Evolutionary conservation across 75 land plant species (phyloP).

Genomic region (Picea glauca): DNA sequence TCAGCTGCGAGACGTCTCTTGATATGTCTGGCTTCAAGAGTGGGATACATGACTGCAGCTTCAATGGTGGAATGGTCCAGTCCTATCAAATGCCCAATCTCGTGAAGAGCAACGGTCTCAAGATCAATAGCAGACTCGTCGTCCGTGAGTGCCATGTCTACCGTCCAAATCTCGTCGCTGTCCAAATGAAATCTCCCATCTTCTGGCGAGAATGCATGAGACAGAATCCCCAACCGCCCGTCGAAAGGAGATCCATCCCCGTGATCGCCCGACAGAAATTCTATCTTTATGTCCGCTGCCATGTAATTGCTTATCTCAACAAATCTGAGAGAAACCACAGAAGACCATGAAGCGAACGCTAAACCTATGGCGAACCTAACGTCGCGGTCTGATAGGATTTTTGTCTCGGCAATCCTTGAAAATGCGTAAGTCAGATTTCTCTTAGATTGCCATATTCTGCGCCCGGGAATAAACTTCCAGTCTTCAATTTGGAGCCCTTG

Average conservation of each 20-base stretch:
- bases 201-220: slow-evolving; percentile 30
- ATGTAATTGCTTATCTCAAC: not conserved
- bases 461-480: not conserved
- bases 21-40: not conserved
- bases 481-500: no score
- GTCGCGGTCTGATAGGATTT: not conserved
- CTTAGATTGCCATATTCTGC: not conserved
- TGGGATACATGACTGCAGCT: slow-evolving; percentile 39
- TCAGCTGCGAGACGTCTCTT: not conserved
- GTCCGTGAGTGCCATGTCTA: not conserved
- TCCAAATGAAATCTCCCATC: slow-evolving; percentile 34
- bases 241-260: slow-evolving; percentile 36
- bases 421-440: slow-evolving; percentile 20
- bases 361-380: not conserved
- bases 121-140: slow-evolving; percentile 14
- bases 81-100: slow-evolving; percentile 49
- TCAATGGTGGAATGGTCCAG: slow-evolving; percentile 28
- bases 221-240: slow-evolving; percentile 25
- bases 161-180: slow-evolving; percentile 22
- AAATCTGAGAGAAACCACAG: slow-evolving; percentile 19
- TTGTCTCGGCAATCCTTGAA: not conserved
- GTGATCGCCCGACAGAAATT: slow-evolving; percentile 16
- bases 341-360: slow-evolving; percentile 25
- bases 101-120: slow-evolving; percentile 36
- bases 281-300: slow-evolving; percentile 27